These are phyloP conservation scores for Aspergillus sp. DNA, from an alignment of 2,329 filamentous ascomycete species.

Conservation along the genomic window DNA sequence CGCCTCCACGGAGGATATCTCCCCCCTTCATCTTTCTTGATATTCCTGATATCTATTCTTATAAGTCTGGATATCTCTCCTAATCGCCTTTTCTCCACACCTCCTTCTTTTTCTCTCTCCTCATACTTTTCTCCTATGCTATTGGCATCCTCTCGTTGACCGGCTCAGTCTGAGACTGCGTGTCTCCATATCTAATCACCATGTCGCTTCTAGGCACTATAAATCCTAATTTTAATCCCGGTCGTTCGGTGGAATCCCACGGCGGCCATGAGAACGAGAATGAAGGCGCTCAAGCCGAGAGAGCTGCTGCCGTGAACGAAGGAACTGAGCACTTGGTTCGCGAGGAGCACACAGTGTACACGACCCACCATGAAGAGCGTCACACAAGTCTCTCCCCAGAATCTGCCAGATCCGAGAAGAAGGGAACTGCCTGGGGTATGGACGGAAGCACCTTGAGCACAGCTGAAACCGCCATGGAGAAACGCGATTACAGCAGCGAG, in stretches of 20 bases:
- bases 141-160: constrained; percentile 9
- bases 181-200: constrained; percentile 18
- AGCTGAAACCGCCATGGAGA: constrained; percentile 32
- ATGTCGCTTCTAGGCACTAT: constrained; percentile 41
- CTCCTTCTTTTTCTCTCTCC: not conserved
- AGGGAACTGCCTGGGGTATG: not conserved
- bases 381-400: not conserved
- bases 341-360: not conserved
- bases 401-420: not conserved
- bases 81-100: not conserved
- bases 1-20: not conserved
- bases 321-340: not conserved
- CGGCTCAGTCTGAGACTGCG: constrained; percentile 18
- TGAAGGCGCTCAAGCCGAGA: constrained; percentile 6
- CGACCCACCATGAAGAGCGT: constrained; percentile 16
- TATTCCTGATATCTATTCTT: not conserved
- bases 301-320: constrained; percentile 9
- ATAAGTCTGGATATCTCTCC: not conserved
- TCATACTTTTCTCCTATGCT: constrained; percentile 5
- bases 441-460: constrained; percentile 29
- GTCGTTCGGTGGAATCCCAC: constrained; percentile 17
- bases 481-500: constrained; percentile 19
- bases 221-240: constrained; percentile 31
- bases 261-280: constrained; percentile 16
- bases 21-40: not conserved